A percentile compares a stretch with the other conserved stretches of the same genome.
These are phyloP conservation scores for Fistulifera pelliculosa DNA, from an alignment of 108 stramenopile species.

Conservation along the genomic window DNA sequence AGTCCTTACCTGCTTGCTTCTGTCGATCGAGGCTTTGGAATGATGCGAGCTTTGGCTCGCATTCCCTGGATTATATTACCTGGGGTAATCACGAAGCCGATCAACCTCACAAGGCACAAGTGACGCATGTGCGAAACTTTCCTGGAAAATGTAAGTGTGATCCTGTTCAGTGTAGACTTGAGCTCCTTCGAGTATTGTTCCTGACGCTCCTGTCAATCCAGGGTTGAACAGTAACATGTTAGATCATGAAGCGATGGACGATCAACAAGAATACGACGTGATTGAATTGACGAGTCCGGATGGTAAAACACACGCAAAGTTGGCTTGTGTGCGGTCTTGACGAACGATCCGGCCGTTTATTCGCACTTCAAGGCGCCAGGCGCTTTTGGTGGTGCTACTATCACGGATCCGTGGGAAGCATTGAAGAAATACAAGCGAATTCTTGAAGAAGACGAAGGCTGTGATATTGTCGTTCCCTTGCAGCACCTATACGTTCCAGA, in stretches of 20 bases:
- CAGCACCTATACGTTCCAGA: slow-evolving; percentile 39
- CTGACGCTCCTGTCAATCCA: too few relatives aligned
- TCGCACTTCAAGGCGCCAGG: slow-evolving; percentile 31
- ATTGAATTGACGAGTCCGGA: slow-evolving; percentile 21
- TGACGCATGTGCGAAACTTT: slow-evolving; percentile 24
- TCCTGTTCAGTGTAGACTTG: too few relatives aligned
- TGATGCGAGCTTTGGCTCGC: slow-evolving; percentile 33
- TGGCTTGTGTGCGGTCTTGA: slow-evolving; percentile 26
- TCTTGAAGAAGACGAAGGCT: slow-evolving; percentile 18
- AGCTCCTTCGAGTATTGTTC: too few relatives aligned
- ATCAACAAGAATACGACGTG: slow-evolving; percentile 28
- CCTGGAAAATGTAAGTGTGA: slow-evolving; percentile 13
- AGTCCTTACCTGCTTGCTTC: slow-evolving; percentile 27
- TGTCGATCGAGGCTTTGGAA: slow-evolving; percentile 39
- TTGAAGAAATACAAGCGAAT: slow-evolving; percentile 17
- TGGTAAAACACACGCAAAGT: slow-evolving; percentile 27
- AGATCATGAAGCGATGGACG: slow-evolving; percentile 37
- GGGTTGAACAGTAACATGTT: slow-evolving; percentile 42
- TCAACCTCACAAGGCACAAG: slow-evolving; percentile 26
- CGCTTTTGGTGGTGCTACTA: slow-evolving; percentile 34
- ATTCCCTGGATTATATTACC: slow-evolving; percentile 27
- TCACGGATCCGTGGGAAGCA: slow-evolving; percentile 34
- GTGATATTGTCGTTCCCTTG: slow-evolving; percentile 37
- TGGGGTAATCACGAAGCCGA: slow-evolving; percentile 51
- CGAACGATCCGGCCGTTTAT: slow-evolving; percentile 35